Conservation (phyloP, 495 filamentous ascomycete species). For the Penicillium longicatenatum region DNA sequence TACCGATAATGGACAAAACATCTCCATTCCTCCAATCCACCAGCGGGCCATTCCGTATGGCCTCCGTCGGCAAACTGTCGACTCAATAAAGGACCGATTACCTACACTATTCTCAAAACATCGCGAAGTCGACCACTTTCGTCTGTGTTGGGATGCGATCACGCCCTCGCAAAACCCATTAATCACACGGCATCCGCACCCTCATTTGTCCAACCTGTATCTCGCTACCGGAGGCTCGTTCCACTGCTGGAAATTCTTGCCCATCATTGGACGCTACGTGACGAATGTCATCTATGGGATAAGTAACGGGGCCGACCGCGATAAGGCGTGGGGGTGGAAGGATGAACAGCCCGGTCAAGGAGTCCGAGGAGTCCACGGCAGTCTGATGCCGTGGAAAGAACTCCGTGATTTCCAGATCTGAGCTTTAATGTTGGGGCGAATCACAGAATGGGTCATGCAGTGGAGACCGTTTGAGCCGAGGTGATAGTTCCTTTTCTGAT, state of each 20-base stretch:
- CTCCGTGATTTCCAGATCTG: slow-evolving; percentile 10
- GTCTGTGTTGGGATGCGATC: slow-evolving; percentile 41
- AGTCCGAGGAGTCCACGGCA: slow-evolving; percentile 18
- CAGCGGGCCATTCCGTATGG: slow-evolving; percentile 4
- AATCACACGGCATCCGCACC: slow-evolving; percentile 45
- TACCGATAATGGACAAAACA: not conserved
- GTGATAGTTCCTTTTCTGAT: not conserved
- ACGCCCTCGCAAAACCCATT: slow-evolving; percentile 49
- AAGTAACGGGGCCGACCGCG: slow-evolving; percentile 15
- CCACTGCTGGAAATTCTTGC: slow-evolving; percentile 57
- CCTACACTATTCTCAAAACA: slow-evolving; percentile 1
- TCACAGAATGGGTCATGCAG: not conserved
- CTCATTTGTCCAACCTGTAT: slow-evolving; percentile 41
- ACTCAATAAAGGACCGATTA: slow-evolving; percentile 6
- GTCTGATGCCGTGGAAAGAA: slow-evolving; percentile 5
- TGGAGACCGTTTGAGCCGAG: not conserved
- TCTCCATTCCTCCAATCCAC: slow-evolving; percentile 4
- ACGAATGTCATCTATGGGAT: slow-evolving; percentile 41
- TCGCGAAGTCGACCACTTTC: slow-evolving; percentile 19
- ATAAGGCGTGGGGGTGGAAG: slow-evolving; percentile 15
- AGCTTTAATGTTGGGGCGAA: not conserved
- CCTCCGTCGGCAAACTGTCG: slow-evolving; percentile 2
- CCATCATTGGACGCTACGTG: slow-evolving; percentile 53
- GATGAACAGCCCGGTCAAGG: not conserved
- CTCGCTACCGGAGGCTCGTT: slow-evolving; percentile 45